Evolutionary conservation across 306 rosid genomes (phyloP).

Genomic region (Cucumis melo): DNA sequence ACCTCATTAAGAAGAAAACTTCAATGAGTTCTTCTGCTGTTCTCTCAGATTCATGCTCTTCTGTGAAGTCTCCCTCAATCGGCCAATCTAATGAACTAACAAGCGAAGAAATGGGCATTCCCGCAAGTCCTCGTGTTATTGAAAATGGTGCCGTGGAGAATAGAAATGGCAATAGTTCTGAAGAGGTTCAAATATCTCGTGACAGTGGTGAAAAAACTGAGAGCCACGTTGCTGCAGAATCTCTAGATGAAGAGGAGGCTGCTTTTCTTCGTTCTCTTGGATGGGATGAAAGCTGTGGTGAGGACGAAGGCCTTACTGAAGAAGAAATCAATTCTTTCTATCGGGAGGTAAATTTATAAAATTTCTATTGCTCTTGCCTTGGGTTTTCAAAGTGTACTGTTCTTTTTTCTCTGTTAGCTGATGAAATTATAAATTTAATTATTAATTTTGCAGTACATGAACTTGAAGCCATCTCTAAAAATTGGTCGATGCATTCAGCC

Average conservation of each 20-base stretch:
- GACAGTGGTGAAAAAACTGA: constrained; percentile 21
- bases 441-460: constrained; percentile 36
- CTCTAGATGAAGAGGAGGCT: constrained; percentile 86
- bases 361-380: not conserved
- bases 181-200: constrained; percentile 29
- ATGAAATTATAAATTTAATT: not conserved
- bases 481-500: constrained; percentile 52
- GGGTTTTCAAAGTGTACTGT: not conserved
- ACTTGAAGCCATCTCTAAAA: constrained; percentile 40
- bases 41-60: constrained; percentile 42
- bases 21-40: constrained; percentile 26
- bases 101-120: constrained; percentile 27
- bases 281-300: constrained; percentile 87
- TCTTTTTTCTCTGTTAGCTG: not conserved
- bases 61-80: constrained; percentile 33
- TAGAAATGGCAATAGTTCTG: constrained; percentile 40
- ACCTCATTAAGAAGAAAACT: constrained; percentile 70
- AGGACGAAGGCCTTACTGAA: constrained; percentile 89
- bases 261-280: constrained; percentile 97
- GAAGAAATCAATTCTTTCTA: constrained; percentile 82
- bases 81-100: constrained; percentile 50
- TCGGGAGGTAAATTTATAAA: constrained; percentile 41
- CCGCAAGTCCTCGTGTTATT: constrained; percentile 31
- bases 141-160: constrained; percentile 44
- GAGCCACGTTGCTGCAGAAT: constrained; percentile 29